Evolutionary conservation across 2,329 filamentous ascomycete species (phyloP).

Genomic region (Aspergillus sp.): DNA sequence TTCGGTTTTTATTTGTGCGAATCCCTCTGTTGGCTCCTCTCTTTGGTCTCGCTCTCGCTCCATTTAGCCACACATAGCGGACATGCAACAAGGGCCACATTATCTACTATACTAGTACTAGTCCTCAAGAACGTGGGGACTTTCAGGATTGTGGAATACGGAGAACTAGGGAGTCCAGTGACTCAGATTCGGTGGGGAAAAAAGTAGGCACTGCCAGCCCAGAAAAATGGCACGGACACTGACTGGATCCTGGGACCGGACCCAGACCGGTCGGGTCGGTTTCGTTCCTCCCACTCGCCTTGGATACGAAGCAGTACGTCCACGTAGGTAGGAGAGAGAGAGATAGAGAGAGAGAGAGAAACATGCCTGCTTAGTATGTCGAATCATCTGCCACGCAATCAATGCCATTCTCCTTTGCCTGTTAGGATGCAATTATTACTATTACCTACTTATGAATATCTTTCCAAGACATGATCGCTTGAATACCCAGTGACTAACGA

Average conservation of each 20-base stretch:
- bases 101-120: not conserved
- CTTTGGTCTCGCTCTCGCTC: not conserved
- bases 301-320: conserved; percentile 5
- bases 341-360: not conserved
- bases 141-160: not conserved
- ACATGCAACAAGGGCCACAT: not conserved
- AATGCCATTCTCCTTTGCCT: not conserved
- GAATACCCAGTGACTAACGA: too few species aligned
- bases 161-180: not conserved
- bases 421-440: not conserved
- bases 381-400: not conserved
- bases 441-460: not conserved
- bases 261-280: conserved; percentile 5
- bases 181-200: conserved; percentile 2
- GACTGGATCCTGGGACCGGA: conserved; percentile 1
- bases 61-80: not conserved
- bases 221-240: conserved; percentile 7
- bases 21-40: not conserved
- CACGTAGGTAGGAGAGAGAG: not conserved
- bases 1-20: not conserved
- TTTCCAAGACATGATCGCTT: not conserved
- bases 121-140: not conserved
- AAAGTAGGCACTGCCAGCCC: not conserved
- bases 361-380: not conserved
- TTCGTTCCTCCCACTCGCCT: not conserved